Evolutionary conservation across 371 early-diverging fungal species (phyloP), one percentile per base, ranked within the genome.

Genomic region (Dinochytrium kinnereticum): DNA sequence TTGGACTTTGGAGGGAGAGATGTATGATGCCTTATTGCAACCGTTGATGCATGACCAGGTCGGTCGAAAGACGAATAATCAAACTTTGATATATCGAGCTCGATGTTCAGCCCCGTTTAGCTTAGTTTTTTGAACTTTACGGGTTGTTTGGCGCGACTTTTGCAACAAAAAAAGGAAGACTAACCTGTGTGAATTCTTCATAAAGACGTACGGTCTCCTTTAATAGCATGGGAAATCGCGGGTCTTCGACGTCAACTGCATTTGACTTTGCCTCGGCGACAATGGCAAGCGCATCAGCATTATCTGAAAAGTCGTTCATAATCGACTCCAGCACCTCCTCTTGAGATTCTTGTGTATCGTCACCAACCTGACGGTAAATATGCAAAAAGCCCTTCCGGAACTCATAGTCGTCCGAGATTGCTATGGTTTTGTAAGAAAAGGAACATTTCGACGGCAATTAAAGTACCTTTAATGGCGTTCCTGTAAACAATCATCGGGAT

Each of bases 401-500:
- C 10, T 81, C 79, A 38, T 95, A 85, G 61, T 92, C 89, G 39
- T 85, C 69, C 1, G 95, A 90, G 51, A 93, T 89, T 7, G 89
- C 91, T 87, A 67, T 34, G n/a, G n/a, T n/a, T n/a, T n/a, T n/a
- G n/a, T n/a, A n/a, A n/a, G n/a, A n/a, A 19, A 30, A 26, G 28
- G 71, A 30, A 68, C 38, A 30, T 68, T 38, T 31, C 19, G 30
- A 49, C 67, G 1, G 34, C 19, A 30, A 53, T 51, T 19, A 65
- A 64, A 33, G 70, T 69, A 87, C 88, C 83, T 72, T 87, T 78
- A 71, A 96, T 91, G n/a, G 96, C 97, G 81, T 94, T 94, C 55
- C 88, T 83, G 73, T 88, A 96, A 15, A 96, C 88, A 40, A 93
- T 87, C 66, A 85, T 87, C 0, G 96, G 91, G 34, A 98, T 86